Conservation (phyloP, 352 stramenopile genomes). For the Thraustochytrium sp. region DNA sequence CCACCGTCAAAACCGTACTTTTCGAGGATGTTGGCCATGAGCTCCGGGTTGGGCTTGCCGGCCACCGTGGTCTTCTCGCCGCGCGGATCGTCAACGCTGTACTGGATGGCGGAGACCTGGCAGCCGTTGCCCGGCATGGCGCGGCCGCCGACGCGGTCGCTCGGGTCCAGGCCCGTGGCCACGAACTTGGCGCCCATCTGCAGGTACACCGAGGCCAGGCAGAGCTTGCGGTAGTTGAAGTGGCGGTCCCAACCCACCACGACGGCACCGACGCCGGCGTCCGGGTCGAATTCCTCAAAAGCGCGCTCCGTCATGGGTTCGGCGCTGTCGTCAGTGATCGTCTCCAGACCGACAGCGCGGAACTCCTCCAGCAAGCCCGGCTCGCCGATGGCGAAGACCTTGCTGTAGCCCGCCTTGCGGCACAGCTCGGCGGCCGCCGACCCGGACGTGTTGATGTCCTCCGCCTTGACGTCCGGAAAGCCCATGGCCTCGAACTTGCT, state of each 20-base stretch:
- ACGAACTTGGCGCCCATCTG: slow-evolving; percentile 57
- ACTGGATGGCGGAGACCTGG: slow-evolving; percentile 55
- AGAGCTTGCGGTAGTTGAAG: slow-evolving; percentile 64
- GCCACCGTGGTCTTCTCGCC: slow-evolving; percentile 57
- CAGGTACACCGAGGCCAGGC: slow-evolving; percentile 58
- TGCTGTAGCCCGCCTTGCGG: neutral
- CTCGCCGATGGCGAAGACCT: slow-evolving; percentile 47
- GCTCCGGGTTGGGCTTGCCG: slow-evolving; percentile 58
- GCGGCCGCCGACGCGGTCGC: slow-evolving; percentile 48
- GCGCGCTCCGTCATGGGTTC: neutral
- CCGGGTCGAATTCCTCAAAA: slow-evolving; percentile 19
- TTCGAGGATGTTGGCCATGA: slow-evolving; percentile 45
- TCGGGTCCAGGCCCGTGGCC: slow-evolving; percentile 62
- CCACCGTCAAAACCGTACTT: slow-evolving; percentile 40
- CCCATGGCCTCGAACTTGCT: slow-evolving; percentile 71
- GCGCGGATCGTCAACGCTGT: slow-evolving; percentile 44
- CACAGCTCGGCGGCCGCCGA: slow-evolving; percentile 65
- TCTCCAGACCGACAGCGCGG: neutral
- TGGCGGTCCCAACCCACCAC: slow-evolving; percentile 60
- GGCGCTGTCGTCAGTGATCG: neutral
- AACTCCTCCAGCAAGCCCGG: slow-evolving; percentile 38
- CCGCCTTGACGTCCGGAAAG: slow-evolving; percentile 55
- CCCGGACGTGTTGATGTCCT: slow-evolving; percentile 73
- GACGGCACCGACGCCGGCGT: slow-evolving; percentile 56
- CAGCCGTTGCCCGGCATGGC: slow-evolving; percentile 61